Evolutionary conservation across 2,329 filamentous ascomycete genomes (phyloP).

Genomic region (Pseudogymnoascus sp.): DNA sequence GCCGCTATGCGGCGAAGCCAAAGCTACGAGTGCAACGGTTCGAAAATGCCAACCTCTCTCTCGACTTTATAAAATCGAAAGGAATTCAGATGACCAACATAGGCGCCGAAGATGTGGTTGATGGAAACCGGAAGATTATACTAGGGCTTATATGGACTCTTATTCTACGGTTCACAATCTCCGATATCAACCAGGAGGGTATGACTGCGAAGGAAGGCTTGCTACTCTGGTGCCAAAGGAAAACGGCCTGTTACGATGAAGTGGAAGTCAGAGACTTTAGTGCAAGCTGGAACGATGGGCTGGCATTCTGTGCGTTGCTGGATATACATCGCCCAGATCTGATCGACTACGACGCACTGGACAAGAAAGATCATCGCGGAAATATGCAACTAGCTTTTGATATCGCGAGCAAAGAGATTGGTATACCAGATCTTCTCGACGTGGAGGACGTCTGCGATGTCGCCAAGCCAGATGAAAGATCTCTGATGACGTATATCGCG

Average conservation of each 20-base stretch:
- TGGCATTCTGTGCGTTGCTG: conserved; percentile 91
- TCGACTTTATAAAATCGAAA: conserved; percentile 85
- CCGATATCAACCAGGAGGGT: conserved; percentile 95
- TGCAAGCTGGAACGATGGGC: conserved; percentile 90
- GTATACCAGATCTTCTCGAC: conserved; percentile 89
- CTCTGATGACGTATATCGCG: conserved; percentile 98
- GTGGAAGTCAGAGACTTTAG: conserved; percentile 95
- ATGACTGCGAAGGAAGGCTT: conserved; percentile 96
- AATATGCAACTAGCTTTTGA: conserved; percentile 99
- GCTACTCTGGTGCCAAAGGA: conserved; percentile 93
- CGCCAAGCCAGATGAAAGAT: conserved; percentile 88
- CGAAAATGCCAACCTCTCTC: conserved; percentile 93
- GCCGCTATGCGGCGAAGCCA: conserved; percentile 91
- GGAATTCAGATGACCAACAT: conserved; percentile 98
- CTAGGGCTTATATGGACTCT: conserved; percentile 96
- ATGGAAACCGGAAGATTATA: conserved; percentile 96
- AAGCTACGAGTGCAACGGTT: conserved; percentile 95
- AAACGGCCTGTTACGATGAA: conserved; percentile 96
- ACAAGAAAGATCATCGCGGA: conserved; percentile 87
- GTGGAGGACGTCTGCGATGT: conserved; percentile 98
- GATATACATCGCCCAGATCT: conserved; percentile 96
- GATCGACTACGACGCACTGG: conserved; percentile 90
- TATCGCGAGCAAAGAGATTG: conserved; percentile 91
- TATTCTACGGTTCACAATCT: conserved; percentile 96
- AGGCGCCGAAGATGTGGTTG: conserved; percentile 94